These are phyloP conservation scores for Suillus subluteus DNA, from an alignment of 768 basidiomycete species.

Conservation along the genomic window DNA sequence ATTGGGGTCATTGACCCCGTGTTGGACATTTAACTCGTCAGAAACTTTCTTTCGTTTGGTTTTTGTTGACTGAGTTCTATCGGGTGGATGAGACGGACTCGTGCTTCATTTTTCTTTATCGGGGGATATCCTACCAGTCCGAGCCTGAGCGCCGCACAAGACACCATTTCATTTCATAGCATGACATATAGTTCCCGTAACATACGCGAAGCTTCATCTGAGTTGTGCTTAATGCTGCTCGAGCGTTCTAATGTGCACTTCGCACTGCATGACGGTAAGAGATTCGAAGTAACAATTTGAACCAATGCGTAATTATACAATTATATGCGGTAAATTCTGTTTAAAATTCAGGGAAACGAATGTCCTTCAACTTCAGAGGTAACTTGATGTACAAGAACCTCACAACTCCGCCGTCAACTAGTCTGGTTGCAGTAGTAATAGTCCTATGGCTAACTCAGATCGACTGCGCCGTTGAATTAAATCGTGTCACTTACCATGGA, in stretches of 20 bases:
- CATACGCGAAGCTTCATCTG: not conserved
- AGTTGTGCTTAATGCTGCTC: not conserved
- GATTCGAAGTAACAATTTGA: not conserved
- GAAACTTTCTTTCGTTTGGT: too few species aligned
- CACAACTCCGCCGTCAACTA: not conserved
- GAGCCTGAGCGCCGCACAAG: not conserved
- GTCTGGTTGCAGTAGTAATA: not conserved
- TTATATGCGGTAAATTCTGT: not conserved
- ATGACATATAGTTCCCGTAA: not conserved
- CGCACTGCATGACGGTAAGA: not conserved
- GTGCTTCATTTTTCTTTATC: not conserved
- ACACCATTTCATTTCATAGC: not conserved
- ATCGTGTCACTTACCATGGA: not conserved
- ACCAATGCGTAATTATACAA: not conserved
- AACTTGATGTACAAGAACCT: not conserved
- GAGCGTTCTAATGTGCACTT: not conserved
- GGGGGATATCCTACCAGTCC: not conserved
- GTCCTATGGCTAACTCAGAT: not conserved
- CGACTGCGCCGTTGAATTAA: not conserved
- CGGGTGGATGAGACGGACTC: too few species aligned
- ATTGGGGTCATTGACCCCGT: too few species aligned
- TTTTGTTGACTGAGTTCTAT: too few species aligned
- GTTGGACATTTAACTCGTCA: too few species aligned
- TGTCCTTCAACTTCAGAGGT: not conserved
- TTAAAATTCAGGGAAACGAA: not conserved